Conservation (phyloP, 305 asterid species). For the Solanum chacoense region DNA sequence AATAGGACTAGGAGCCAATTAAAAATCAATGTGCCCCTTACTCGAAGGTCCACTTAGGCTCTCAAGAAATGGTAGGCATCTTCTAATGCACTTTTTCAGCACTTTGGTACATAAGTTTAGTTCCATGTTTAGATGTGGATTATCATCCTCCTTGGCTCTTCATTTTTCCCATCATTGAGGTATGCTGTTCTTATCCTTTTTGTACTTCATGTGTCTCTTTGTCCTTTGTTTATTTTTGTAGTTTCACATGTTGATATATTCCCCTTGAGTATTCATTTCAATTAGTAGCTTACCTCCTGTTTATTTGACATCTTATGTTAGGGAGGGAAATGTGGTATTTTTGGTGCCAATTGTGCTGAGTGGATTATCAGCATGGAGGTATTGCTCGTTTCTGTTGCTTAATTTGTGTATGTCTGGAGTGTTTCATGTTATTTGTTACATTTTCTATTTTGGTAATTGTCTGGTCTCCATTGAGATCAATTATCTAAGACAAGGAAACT, state of each 20-base stretch:
- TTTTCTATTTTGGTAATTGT: background rate
- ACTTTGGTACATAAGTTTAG: background rate
- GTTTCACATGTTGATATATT: background rate
- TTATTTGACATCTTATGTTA: slow-evolving; percentile 21
- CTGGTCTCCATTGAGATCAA: background rate
- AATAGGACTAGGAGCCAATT: background rate
- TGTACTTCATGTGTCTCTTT: background rate
- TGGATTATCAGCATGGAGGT: slow-evolving; percentile 99
- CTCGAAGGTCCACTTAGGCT: background rate
- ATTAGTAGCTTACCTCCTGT: slow-evolving; percentile 10
- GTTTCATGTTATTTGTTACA: background rate
- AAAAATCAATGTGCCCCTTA: background rate
- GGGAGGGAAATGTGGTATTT: slow-evolving; percentile 94
- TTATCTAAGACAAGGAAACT: background rate
- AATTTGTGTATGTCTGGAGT: background rate
- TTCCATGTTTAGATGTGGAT: background rate
- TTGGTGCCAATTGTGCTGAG: slow-evolving; percentile 82
- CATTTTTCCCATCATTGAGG: background rate
- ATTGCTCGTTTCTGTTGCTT: background rate
- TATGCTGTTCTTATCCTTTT: background rate
- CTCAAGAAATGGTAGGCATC: background rate
- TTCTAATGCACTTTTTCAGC: background rate
- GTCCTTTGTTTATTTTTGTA: background rate
- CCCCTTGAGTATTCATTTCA: background rate
- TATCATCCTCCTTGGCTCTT: background rate